Base-by-base conservation (phyloP, 2,329 filamentous ascomycete species). In the Diaporthe vaccinii region DNA sequence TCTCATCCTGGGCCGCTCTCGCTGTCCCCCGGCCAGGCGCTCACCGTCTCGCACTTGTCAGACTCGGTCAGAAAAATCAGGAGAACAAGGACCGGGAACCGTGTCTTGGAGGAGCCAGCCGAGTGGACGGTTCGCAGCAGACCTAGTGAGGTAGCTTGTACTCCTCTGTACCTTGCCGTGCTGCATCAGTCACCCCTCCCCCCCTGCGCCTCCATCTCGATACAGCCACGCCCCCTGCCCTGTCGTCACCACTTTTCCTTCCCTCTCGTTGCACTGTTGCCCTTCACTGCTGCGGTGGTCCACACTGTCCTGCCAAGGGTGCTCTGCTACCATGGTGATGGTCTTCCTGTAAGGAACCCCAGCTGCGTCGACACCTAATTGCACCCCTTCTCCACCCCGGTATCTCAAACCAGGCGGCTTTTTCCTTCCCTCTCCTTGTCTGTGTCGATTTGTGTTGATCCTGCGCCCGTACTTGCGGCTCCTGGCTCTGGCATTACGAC, bases 371-470 rank as follows among this genome's bases (percentile, higher is more conserved):
- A 58, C 25, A 51, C 36, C 58, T 74, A 68, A 31, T 44, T 73
- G 68, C 67, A 46, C 59, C 31, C 71, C 71, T 55, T 73, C 71
- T 73, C 71, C 58, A 73, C 71, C 49, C 28, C 51, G 55, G 59
- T 53, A 41, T 68, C 73, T 61, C 57, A 58, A 53, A 65, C 31
- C 55, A 65, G 59, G 73, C 61, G 57, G 44, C 58, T 65, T 73
- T 57, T 57, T 62, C 28, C 67, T 25, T 70, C 58, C 61, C 70
- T 61, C 73, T 74, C 73, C 75, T 78, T 55, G 55, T 74, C 73
- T 73, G 68, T 76, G 76, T 75, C 74, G 76, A 72, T 73, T 71
- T 75, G 75, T 73, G 76, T 67, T 71, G 69, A 73, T 65, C 71
- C 69, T 41, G 61, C 51, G 68, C 31, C 57, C 34, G 59, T 59